phyloP scores from a whole-genome alignment of 371 early-diverging fungal species.

The Dinochytrium kinnereticum region DNA sequence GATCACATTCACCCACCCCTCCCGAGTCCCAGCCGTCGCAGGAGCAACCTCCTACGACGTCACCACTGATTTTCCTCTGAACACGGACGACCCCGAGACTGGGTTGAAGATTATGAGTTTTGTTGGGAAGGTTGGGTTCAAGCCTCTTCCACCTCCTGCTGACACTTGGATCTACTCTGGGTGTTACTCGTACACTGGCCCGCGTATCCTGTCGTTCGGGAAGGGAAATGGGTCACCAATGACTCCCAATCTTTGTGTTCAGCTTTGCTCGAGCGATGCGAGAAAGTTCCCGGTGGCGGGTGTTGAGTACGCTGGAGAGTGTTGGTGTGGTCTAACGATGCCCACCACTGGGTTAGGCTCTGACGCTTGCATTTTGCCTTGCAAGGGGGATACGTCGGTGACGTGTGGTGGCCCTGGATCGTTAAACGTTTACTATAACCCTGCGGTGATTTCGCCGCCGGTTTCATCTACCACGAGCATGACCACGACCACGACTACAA shows the following conservation, averaged over 20 bases:
- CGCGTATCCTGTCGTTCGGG: neutral
- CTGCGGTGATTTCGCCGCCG: no score
- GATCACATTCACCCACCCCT: constrained; percentile 13
- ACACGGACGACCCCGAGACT: neutral
- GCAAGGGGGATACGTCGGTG: neutral
- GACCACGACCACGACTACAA: neutral
- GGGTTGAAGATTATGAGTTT: neutral
- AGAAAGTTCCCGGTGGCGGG: constrained; percentile 5
- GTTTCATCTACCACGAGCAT: no score
- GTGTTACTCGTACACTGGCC: neutral
- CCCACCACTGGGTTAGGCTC: no score
- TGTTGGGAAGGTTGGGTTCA: neutral
- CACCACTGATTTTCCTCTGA: neutral
- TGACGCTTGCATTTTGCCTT: neutral
- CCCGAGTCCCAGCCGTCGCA: neutral
- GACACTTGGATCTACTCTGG: neutral
- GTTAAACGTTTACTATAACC: neutral
- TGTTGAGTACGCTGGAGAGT: constrained; percentile 8
- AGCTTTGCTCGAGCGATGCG: neutral
- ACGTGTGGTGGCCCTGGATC: neutral
- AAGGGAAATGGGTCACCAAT: neutral
- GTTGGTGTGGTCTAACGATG: constrained; percentile 7
- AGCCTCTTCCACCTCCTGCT: neutral
- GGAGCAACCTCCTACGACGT: neutral
- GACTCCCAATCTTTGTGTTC: neutral